Evolutionary conservation across 306 rosid genomes (phyloP), one percentile per base, ranked within the genome.

Genomic region (Ziziphus jujuba): DNA sequence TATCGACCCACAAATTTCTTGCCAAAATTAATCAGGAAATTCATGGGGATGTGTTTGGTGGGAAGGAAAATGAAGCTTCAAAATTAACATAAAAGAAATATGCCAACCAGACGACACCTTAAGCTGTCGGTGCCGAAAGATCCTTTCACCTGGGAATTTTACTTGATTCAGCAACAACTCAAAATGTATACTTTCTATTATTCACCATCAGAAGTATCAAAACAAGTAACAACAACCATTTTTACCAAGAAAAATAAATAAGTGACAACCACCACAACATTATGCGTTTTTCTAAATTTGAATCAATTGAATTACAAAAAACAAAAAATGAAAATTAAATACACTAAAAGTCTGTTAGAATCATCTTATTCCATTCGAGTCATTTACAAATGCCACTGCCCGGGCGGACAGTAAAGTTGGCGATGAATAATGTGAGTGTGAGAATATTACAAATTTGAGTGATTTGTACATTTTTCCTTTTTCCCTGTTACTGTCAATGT

Each of bases 331-430:
- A 66, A 66, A 20, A 50, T 2, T 4, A 17, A 7, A 50, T 45
- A 66, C 45, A 70, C 61, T n/a, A 62, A 73, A 65, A 60, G 48
- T 47, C 68, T 72, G 80, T 76, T 62, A 79, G 79, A 74, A 69
- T 70, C 80, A 83, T 16, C 82, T 89, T 89, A 86, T 79, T 87
- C 77, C 75, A 57, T 75, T n/a, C 67, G 70, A 75, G 70, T 73
- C 81, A 90, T 90, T 78, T 93, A 93, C 98, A 93, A 77, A 75
- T 76, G 86, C 89, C 84, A 80, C 70, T 72, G 78, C 20, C 76
- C 77, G 12, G 12, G 45, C 84, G 22, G 63, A 66, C 56, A 72
- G 56, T 72, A 54, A 72, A 61, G 83, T 59, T 33, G 66, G 82
- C 81, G 81, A 90, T 38, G 78, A 92, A 92, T 64, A 44, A 69